Base-by-base conservation (phyloP, 177 flowering plant genomes). In the Vitis hybrid region DNA sequence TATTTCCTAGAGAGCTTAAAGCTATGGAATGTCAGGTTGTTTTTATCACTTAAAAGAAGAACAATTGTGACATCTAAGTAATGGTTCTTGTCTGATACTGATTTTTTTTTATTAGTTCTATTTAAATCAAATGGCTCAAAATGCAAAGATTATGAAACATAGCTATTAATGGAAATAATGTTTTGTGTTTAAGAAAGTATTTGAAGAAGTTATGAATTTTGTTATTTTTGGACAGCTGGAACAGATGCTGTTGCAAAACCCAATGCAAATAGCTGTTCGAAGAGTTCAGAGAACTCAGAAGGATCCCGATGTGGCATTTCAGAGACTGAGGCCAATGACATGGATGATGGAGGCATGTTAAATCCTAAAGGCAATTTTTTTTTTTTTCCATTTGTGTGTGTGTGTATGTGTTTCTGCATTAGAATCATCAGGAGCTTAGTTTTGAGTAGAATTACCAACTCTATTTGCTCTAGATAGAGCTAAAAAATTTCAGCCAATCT, bases 311-410 rank as follows among this genome's bases (percentile, higher is more conserved):
- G 19, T 66, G 73, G 59, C 22, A 70, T 74, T 69, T 68, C 77
- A 24, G 87, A 80, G 69, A 49, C 75, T 24, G 80, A 76, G 74
- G 67, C 49, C 33, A 72, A 60, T 62, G 73, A 22, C 14, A 58
- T 69, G 53, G 75, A 78, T 66, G 83, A 77, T 75, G 78, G 76
- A 18, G 65, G 73, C 65, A 63, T 56, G 11, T 67, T 81, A 56
- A 65, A 66, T 54, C 73, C 67, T 51, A 74, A 75, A 75, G 84
- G 86, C 82, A 68, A 20, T 56, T 17, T 64, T 67, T 51, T 70
- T 63, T 67, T 0, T 4, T 12, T 15, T 11, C n/a, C 24, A 5
- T 50, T 65, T 50, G 56, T 11, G 56, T 11, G 44, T 38, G 1
- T 38, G 44, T 38, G 2, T 7, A 1, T 38, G 44, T 38, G 44